Base-by-base conservation (phyloP, 148 eudicot species). In the Dysphania ambrosioides region DNA sequence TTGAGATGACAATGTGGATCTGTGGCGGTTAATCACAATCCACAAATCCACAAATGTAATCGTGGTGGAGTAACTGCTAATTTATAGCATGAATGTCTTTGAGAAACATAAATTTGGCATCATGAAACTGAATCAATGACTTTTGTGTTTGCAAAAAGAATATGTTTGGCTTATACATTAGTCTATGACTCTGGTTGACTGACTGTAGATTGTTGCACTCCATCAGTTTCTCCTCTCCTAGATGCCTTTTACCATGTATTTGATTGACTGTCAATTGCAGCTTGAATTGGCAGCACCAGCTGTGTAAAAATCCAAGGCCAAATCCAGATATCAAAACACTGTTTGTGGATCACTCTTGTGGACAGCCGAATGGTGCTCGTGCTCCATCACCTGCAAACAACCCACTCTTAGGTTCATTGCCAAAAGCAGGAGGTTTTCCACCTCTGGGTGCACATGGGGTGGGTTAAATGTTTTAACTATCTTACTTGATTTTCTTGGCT, bases 361-460 rank as follows among this genome's bases (percentile, higher is more conserved):
- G 88, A 29, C 90, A 85, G 57, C 85, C 86, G 66, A 90, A 91
- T 84, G 89, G 87, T 31, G 84, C 87, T 73, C 85, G 82, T 70
- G 90, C 88, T 81, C 92, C 90, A 66, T 83, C 88, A 34, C 83
- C 91, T 53, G 87, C 84, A 7, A 80, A 68, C 58, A 85, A 83
- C 72, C 86, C 97, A 31, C 78, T 88, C 41, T 81, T 93, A 66
- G 91, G 89, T 23, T 79, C 85, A 29, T 81, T 84, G 75, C 92
- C 97, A 0, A 90, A 92, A 78, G 87, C 93, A 73, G 98, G 92
- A 51, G 96, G 86, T 55, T 95, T 92, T 82, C 96, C 98, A 47
- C 90, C 93, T 69, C 49, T 95, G 78, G 96, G 98, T 79, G 92
- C 90, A 61, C 98, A 91, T 66, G 97, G 90, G 86, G 98, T 90